Conservation (phyloP, 1,284 basidiomycete species). For the Sporisorium reilianum region DNA sequence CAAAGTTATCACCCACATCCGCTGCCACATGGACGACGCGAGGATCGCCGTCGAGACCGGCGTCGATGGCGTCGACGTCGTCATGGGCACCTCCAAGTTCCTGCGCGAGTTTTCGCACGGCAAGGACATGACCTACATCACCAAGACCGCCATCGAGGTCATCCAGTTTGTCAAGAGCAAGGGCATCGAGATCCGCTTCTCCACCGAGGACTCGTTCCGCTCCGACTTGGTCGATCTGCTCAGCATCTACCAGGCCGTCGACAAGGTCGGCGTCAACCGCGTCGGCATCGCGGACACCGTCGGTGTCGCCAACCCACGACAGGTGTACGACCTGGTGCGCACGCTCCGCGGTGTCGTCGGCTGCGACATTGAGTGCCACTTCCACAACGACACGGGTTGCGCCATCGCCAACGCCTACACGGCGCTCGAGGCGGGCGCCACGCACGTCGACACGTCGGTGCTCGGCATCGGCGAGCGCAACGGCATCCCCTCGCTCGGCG, state of each 20-base stretch:
- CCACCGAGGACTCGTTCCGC: slow-evolving; percentile 99
- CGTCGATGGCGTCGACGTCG: slow-evolving; percentile 98
- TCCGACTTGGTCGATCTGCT: slow-evolving; percentile 98
- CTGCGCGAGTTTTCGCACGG: slow-evolving; percentile 99
- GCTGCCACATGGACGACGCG: slow-evolving; percentile 99
- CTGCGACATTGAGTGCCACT: slow-evolving; percentile 92
- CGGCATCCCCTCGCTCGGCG: slow-evolving; percentile 97
- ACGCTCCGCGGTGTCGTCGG: slow-evolving; percentile 86
- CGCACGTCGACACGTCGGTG: slow-evolving; percentile 88
- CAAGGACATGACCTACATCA: slow-evolving; percentile 99
- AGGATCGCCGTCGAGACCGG: slow-evolving; percentile 97
- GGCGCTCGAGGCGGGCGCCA: slow-evolving; percentile 97
- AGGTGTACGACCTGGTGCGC: slow-evolving; percentile 97
- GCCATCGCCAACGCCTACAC: slow-evolving; percentile 99
- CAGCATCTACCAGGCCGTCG: slow-evolving; percentile 98
- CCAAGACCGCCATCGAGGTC: slow-evolving; percentile 95
- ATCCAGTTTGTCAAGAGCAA: slow-evolving; percentile 99
- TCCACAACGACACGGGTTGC: slow-evolving; percentile 95
- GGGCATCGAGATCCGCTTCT: slow-evolving; percentile 99
- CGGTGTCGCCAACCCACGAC: slow-evolving; percentile 97
- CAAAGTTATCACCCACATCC: slow-evolving; percentile 98
- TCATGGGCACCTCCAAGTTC: slow-evolving; percentile 99
- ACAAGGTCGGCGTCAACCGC: slow-evolving; percentile 99
- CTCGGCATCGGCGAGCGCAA: slow-evolving; percentile 99
- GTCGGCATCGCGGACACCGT: slow-evolving; percentile 99